Conservation (phyloP, 495 filamentous ascomycete species). For the Penicillium cinerascens region DNA sequence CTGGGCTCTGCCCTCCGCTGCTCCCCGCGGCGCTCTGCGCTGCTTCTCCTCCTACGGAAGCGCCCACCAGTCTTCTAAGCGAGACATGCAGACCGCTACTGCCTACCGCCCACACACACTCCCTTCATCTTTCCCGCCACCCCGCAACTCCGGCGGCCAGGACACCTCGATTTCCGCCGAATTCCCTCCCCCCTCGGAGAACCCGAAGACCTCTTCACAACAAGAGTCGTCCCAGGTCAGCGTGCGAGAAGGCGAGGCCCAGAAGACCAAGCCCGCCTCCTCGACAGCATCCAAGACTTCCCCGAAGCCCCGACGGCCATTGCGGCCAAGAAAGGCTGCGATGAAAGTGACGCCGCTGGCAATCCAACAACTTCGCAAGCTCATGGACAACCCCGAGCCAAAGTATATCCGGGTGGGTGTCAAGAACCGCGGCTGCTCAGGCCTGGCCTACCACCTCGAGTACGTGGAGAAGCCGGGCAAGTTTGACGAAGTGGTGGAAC, state of each 20-base stretch:
- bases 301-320: slow-evolving; percentile 53
- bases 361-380: slow-evolving; percentile 65
- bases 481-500: slow-evolving; percentile 91
- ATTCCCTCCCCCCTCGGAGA: slow-evolving; percentile 25
- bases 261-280: slow-evolving; percentile 48
- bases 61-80: slow-evolving; percentile 54
- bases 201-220: slow-evolving; percentile 21
- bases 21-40: slow-evolving; percentile 52
- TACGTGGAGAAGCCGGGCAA: slow-evolving; percentile 85
- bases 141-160: slow-evolving; percentile 60
- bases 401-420: slow-evolving; percentile 93
- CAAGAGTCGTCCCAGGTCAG: slow-evolving; percentile 26
- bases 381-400: slow-evolving; percentile 78
- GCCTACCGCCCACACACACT: slow-evolving; percentile 75
- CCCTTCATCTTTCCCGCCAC: slow-evolving; percentile 58
- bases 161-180: slow-evolving; percentile 67
- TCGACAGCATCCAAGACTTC: slow-evolving; percentile 32
- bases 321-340: slow-evolving; percentile 84
- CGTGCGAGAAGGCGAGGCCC: slow-evolving; percentile 61
- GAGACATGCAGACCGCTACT: slow-evolving; percentile 68
- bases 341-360: slow-evolving; percentile 80
- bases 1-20: slow-evolving; percentile 43
- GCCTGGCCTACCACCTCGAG: slow-evolving; percentile 90
- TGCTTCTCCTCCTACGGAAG: slow-evolving; percentile 62
- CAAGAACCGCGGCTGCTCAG: slow-evolving; percentile 92